phyloP scores from a whole-genome alignment of 768 basidiomycete genomes.

The Rickenella mellea region DNA sequence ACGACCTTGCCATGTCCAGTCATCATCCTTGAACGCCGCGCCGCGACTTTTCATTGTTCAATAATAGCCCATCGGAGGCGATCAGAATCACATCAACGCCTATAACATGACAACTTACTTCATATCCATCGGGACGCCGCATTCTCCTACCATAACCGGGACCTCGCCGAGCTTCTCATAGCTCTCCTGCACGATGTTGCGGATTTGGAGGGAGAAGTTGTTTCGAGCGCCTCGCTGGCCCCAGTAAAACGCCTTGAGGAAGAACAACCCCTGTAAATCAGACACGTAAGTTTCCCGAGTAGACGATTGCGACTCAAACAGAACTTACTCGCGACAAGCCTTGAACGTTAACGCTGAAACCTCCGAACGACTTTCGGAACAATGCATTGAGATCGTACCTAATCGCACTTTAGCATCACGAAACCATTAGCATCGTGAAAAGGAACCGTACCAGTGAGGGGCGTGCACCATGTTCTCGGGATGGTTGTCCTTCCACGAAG shows the following conservation, averaged over 20 bases:
- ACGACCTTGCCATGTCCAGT: constrained; percentile 73
- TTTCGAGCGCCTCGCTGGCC: constrained; percentile 72
- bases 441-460: constrained; percentile 54
- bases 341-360: constrained; percentile 90
- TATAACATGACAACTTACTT: too few relatives aligned
- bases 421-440: too few relatives aligned
- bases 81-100: background rate
- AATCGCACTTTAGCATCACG: constrained; percentile 26
- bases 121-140: constrained; percentile 94
- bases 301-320: too few relatives aligned
- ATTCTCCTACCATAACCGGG: constrained; percentile 86
- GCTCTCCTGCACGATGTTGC: constrained; percentile 63
- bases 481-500: constrained; percentile 67
- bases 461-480: constrained; percentile 59
- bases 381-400: constrained; percentile 92
- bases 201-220: constrained; percentile 77
- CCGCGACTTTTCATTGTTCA: constrained; percentile 36
- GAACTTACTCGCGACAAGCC: constrained; percentile 77
- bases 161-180: constrained; percentile 66
- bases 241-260: constrained; percentile 78
- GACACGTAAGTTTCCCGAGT: constrained; percentile 5
- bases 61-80: background rate
- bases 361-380: constrained; percentile 75
- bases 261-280: constrained; percentile 69
- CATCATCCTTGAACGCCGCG: constrained; percentile 60